Evolutionary conservation across 2,329 filamentous ascomycete species (phyloP).

Genomic region (Calonectria hongkongensis): DNA sequence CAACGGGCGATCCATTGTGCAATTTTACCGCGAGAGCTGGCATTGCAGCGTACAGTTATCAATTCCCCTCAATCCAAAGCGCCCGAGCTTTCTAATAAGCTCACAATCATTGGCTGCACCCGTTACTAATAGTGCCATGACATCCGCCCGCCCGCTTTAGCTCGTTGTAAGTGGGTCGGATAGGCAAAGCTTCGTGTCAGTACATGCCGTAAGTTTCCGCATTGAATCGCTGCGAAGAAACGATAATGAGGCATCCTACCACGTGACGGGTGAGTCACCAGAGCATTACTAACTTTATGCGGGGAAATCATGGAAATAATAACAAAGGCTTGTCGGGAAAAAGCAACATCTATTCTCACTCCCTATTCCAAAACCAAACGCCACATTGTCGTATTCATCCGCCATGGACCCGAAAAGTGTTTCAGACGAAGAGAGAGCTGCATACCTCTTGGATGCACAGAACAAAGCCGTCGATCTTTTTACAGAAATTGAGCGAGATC

Average conservation of each 20-base stretch:
- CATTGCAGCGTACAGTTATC: background rate
- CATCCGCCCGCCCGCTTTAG: constrained; percentile 10
- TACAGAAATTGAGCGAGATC: constrained; percentile 65
- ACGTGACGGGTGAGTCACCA: constrained; percentile 21
- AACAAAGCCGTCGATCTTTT: constrained; percentile 55
- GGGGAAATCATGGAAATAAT: background rate
- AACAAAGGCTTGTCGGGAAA: background rate
- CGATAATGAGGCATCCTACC: constrained; percentile 19
- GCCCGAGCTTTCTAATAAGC: constrained; percentile 5
- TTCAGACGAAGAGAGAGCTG: constrained; percentile 7
- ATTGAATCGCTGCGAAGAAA: background rate
- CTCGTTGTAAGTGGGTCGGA: constrained; percentile 4
- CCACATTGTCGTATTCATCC: background rate
- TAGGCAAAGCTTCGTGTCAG: constrained; percentile 20
- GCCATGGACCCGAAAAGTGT: constrained; percentile 17
- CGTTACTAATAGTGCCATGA: background rate
- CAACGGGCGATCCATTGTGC: background rate
- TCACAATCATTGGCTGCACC: background rate
- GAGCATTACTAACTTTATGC: constrained; percentile 9
- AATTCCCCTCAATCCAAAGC: background rate
- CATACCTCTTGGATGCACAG: constrained; percentile 26
- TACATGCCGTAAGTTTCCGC: constrained; percentile 19
- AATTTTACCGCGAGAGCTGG: background rate
- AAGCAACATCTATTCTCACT: background rate
- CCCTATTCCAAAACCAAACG: background rate